phyloP scores from a whole-genome alignment of 768 basidiomycete species.

The Ramaria sp. region DNA sequence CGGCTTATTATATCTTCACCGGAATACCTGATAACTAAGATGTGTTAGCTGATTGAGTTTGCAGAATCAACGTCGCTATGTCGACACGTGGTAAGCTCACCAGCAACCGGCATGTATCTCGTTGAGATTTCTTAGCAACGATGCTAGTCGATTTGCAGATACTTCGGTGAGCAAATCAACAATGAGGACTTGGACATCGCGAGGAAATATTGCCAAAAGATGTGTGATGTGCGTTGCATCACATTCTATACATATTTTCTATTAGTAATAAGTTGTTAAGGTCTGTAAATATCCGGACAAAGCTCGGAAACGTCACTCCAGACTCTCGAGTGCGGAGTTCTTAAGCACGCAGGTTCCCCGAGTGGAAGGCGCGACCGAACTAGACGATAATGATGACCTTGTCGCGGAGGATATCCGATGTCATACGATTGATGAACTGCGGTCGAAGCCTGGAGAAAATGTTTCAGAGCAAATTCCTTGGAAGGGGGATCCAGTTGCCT shows the following conservation, averaged over 20 bases:
- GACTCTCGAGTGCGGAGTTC: constrained; percentile 35
- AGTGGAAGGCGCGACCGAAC: constrained; percentile 9
- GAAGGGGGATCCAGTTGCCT: background rate
- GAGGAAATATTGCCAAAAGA: constrained; percentile 51
- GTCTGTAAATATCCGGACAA: constrained; percentile 74
- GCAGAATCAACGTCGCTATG: constrained; percentile 52
- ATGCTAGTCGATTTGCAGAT: constrained; percentile 59
- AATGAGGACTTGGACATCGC: constrained; percentile 30
- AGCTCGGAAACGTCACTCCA: constrained; percentile 35
- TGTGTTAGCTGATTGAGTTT: constrained; percentile 35
- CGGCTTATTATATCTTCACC: constrained; percentile 11
- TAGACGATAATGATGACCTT: constrained; percentile 21
- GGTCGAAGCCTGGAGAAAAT: background rate
- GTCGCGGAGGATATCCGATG: background rate
- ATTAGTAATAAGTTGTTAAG: constrained; percentile 24
- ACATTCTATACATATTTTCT: background rate
- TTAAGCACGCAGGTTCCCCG: constrained; percentile 15
- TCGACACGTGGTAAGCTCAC: constrained; percentile 54
- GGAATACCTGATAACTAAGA: constrained; percentile 13
- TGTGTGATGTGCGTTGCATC: constrained; percentile 62
- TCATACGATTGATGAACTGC: background rate
- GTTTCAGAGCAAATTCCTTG: background rate
- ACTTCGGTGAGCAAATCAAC: constrained; percentile 67
- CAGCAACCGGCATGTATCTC: background rate
- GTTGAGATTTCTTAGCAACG: background rate